A percentile compares a stretch with the other conserved stretches of the same genome.
Conservation (phyloP, 768 basidiomycete species). For the Suillus ampliporus region DNA sequence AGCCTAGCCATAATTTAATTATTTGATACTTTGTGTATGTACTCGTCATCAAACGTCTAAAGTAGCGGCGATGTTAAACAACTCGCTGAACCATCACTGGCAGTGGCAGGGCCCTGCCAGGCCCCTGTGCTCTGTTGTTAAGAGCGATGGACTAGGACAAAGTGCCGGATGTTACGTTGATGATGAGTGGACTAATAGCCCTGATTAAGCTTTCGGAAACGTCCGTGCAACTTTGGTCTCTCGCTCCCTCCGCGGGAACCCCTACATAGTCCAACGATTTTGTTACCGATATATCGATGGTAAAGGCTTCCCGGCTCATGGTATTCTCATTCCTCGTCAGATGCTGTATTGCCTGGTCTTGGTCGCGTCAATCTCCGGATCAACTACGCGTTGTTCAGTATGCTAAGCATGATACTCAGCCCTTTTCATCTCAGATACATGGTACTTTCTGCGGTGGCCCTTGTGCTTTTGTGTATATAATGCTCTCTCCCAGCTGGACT, state of each 20-base stretch:
- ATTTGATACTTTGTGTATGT: not conserved
- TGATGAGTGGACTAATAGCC: too few species aligned
- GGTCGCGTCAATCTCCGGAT: conserved; percentile 28
- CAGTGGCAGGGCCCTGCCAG: not conserved
- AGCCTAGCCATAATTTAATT: not conserved
- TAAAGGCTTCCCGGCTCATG: not conserved
- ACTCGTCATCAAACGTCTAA: not conserved
- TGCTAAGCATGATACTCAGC: not conserved
- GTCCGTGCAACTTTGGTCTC: too few species aligned
- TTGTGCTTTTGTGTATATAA: not conserved
- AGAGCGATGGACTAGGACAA: not conserved
- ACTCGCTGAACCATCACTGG: not conserved
- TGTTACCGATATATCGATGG: not conserved
- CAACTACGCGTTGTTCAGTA: not conserved
- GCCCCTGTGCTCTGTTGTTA: not conserved
- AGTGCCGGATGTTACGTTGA: too few species aligned
- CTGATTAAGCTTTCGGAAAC: not conserved
- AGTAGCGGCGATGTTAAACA: not conserved
- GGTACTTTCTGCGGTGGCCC: not conserved
- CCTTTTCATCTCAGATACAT: not conserved
- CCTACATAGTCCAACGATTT: not conserved
- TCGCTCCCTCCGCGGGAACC: not conserved
- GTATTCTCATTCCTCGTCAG: conserved; percentile 9
- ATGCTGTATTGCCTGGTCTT: conserved; percentile 33
- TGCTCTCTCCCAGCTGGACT: conserved; percentile 2